Evolutionary conservation across 2,329 filamentous ascomycete species (phyloP).

Genomic region (Dryadomyces quercus-mongolicae): DNA sequence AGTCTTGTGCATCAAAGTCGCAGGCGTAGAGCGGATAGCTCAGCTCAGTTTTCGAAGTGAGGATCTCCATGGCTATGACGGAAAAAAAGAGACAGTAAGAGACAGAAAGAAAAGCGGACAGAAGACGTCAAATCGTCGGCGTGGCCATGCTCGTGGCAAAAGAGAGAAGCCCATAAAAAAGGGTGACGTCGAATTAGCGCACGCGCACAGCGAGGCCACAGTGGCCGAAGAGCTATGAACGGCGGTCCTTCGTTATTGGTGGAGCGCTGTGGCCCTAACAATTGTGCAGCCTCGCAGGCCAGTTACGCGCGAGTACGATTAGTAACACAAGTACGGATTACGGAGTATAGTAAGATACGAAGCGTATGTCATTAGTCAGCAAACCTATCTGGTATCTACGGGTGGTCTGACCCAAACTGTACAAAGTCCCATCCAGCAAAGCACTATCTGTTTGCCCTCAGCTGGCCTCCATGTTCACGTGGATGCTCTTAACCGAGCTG

Average conservation of each 20-base stretch:
- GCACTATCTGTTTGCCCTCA: too few relatives aligned
- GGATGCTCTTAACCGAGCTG: slow-evolving; percentile 21
- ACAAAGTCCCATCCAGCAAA: too few relatives aligned
- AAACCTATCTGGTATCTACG: neutral
- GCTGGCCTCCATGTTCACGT: slow-evolving; percentile 21
- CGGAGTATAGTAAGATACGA: too few relatives aligned
- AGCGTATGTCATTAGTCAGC: too few relatives aligned
- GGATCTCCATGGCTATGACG: slow-evolving; percentile 19
- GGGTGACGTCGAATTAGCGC: neutral
- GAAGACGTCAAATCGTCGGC: neutral
- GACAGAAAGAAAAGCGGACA: neutral
- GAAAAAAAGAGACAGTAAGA: neutral
- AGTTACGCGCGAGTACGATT: too few relatives aligned
- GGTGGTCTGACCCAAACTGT: neutral
- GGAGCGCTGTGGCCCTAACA: too few relatives aligned
- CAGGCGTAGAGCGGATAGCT: slow-evolving; percentile 78
- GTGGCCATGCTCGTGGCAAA: neutral
- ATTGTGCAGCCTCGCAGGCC: neutral
- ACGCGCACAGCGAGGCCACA: neutral
- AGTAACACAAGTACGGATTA: too few relatives aligned
- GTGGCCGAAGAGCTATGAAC: neutral
- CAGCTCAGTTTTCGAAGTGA: slow-evolving; percentile 51
- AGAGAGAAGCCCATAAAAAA: neutral
- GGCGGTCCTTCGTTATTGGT: neutral
- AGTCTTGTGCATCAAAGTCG: slow-evolving; percentile 75